These are phyloP conservation scores for Cinnamomum micranthum DNA, from an alignment of 164 flowering plant genomes.

Conservation along the genomic window DNA sequence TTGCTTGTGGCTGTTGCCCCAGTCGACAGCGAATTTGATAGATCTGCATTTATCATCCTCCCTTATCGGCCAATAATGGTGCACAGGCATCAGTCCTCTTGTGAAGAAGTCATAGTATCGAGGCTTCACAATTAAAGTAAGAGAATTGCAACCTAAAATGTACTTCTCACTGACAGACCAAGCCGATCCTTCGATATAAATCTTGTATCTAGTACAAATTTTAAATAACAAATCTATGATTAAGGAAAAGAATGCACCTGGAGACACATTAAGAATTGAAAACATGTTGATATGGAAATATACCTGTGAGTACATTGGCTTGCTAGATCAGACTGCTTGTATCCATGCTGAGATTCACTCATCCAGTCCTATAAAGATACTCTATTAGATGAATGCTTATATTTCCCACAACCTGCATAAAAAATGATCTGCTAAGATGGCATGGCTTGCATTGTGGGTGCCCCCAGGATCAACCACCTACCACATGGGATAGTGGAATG, in stretches of 20 bases:
- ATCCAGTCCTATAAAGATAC: no score
- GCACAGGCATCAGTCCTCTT: constrained; percentile 47
- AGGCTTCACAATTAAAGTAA: constrained; percentile 39
- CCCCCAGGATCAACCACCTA: no score
- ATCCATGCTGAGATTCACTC: no score
- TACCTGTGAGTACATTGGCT: no score
- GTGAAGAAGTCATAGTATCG: constrained; percentile 58
- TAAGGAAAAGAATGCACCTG: background rate
- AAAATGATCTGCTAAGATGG: no score
- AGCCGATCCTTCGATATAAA: constrained; percentile 58
- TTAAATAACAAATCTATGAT: background rate
- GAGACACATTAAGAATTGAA: background rate
- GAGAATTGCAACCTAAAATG: constrained; percentile 61
- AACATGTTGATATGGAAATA: background rate
- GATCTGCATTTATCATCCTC: constrained; percentile 36
- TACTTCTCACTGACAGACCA: constrained; percentile 80
- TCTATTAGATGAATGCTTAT: no score
- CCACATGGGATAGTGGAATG: no score
- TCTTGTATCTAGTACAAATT: constrained; percentile 40
- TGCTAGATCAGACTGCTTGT: no score
- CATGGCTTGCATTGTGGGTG: no score
- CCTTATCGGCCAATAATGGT: constrained; percentile 72
- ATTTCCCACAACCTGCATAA: no score
- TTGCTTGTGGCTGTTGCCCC: constrained; percentile 56
- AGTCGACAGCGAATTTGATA: constrained; percentile 60